These are phyloP conservation scores for Diaporthe sp. DNA, from an alignment of 2,329 filamentous ascomycete species.

Conservation along the genomic window DNA sequence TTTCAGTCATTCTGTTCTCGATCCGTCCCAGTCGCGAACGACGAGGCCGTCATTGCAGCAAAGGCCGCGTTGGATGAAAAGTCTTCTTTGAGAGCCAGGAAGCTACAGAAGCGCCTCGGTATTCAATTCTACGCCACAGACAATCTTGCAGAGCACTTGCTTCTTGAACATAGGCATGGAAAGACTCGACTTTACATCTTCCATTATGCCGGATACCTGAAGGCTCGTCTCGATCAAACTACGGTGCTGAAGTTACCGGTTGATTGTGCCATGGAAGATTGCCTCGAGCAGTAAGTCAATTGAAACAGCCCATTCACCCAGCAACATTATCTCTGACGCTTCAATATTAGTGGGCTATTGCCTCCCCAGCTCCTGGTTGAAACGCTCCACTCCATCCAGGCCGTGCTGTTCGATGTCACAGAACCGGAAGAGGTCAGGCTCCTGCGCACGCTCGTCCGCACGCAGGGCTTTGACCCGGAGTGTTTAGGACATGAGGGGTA, in stretches of 20 bases:
- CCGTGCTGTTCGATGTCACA: background rate
- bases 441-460: background rate
- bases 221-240: background rate
- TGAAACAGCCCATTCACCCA: background rate
- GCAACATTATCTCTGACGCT: background rate
- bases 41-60: background rate
- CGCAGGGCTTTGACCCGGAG: background rate
- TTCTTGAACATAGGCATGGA: background rate
- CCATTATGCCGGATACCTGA: background rate
- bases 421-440: background rate
- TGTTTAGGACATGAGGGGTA: background rate
- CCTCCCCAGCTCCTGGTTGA: background rate
- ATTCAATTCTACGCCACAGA: background rate
- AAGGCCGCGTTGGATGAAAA: background rate
- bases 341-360: background rate
- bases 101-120: background rate
- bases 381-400: background rate
- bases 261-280: background rate
- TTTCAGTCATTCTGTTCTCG: background rate
- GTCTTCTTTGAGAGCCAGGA: background rate
- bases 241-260: background rate
- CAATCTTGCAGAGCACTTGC: background rate
- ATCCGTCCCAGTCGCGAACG: background rate
- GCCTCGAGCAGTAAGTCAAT: background rate
- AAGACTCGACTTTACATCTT: constrained; percentile 1